A percentile compares a stretch with the other conserved stretches of the same genome.
Evolutionary conservation across 805 yeast genomes (phyloP).

Genomic region (Wickerhamiella shivajii): DNA sequence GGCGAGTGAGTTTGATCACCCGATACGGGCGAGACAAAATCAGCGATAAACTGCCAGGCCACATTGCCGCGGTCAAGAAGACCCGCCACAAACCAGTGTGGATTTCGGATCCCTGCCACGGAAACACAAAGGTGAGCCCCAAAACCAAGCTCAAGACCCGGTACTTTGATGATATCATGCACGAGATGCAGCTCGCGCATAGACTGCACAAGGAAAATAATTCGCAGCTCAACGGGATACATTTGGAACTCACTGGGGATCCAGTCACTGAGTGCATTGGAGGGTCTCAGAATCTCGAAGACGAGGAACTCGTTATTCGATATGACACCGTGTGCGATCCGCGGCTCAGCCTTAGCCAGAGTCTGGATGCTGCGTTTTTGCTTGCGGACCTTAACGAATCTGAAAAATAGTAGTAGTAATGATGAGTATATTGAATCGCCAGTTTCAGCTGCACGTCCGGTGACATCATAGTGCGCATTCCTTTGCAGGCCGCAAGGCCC

Average conservation of each 20-base stretch:
- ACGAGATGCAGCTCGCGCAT: slow-evolving; percentile 27
- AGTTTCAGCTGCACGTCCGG: too few species aligned
- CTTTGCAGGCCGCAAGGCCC: too few species aligned
- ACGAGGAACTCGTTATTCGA: slow-evolving; percentile 27
- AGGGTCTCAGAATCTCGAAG: slow-evolving; percentile 27
- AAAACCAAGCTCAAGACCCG: slow-evolving; percentile 28
- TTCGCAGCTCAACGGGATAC: slow-evolving; percentile 28
- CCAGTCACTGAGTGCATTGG: slow-evolving; percentile 33
- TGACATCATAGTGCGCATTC: too few species aligned
- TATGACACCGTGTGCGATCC: slow-evolving; percentile 33
- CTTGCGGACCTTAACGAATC: slow-evolving; percentile 25
- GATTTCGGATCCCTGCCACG: slow-evolving; percentile 34
- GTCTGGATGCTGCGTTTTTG: slow-evolving; percentile 30
- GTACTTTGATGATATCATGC: slow-evolving; percentile 30
- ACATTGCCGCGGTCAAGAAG: slow-evolving; percentile 26
- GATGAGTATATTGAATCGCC: too few species aligned
- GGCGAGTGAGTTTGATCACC: slow-evolving; percentile 29
- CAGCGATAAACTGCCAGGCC: slow-evolving; percentile 25
- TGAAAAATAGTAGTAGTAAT: too few species aligned
- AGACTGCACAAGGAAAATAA: slow-evolving; percentile 24
- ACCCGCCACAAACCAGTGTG: slow-evolving; percentile 30
- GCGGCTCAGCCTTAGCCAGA: slow-evolving; percentile 27
- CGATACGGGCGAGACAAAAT: slow-evolving; percentile 30
- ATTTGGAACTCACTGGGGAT: slow-evolving; percentile 31
- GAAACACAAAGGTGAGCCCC: slow-evolving; percentile 29